These are phyloP conservation scores for Euphorbia peplus DNA, from an alignment of 345 rosid genomes.

Conservation along the genomic window DNA sequence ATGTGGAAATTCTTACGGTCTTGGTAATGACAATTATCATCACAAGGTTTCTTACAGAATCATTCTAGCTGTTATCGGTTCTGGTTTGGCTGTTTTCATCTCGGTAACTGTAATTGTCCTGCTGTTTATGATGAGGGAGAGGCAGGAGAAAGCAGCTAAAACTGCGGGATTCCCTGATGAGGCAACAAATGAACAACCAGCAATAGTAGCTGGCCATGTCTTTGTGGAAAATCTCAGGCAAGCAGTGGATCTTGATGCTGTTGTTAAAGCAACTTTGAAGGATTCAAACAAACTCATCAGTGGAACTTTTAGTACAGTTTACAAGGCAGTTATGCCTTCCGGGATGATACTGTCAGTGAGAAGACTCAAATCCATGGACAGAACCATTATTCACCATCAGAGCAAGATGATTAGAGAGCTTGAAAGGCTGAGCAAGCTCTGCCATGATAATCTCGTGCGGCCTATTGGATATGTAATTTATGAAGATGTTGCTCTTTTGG, in stretches of 20 bases:
- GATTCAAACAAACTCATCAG: slow-evolving; percentile 75
- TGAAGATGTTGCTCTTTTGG: slow-evolving; percentile 87
- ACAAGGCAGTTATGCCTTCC: slow-evolving; percentile 92
- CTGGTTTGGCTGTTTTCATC: slow-evolving; percentile 80
- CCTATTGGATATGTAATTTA: slow-evolving; percentile 89
- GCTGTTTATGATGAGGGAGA: slow-evolving; percentile 93
- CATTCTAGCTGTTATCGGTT: slow-evolving; percentile 82
- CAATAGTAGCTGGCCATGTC: slow-evolving; percentile 69
- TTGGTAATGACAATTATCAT: slow-evolving; percentile 46
- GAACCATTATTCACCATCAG: slow-evolving; percentile 79
- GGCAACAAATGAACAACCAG: slow-evolving; percentile 44
- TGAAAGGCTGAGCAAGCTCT: slow-evolving; percentile 90
- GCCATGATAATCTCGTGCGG: slow-evolving; percentile 74
- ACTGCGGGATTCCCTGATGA: slow-evolving; percentile 46
- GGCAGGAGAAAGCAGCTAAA: slow-evolving; percentile 79
- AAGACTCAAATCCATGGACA: slow-evolving; percentile 84
- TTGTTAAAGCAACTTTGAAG: slow-evolving; percentile 71
- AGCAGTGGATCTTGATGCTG: slow-evolving; percentile 86
- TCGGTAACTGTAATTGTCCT: slow-evolving; percentile 82
- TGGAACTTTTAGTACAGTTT: slow-evolving; percentile 88
- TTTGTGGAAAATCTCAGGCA: slow-evolving; percentile 85
- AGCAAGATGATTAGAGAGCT: slow-evolving; percentile 95
- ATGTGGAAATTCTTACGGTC: slow-evolving; percentile 44
- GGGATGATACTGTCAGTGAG: slow-evolving; percentile 76
- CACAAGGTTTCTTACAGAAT: slow-evolving; percentile 83